Percentiles rank a stretch among this genome's conserved stretches.
These are phyloP conservation scores for Celoporthe dispersa DNA, from an alignment of 2,329 filamentous ascomycete species.

Conservation along the genomic window DNA sequence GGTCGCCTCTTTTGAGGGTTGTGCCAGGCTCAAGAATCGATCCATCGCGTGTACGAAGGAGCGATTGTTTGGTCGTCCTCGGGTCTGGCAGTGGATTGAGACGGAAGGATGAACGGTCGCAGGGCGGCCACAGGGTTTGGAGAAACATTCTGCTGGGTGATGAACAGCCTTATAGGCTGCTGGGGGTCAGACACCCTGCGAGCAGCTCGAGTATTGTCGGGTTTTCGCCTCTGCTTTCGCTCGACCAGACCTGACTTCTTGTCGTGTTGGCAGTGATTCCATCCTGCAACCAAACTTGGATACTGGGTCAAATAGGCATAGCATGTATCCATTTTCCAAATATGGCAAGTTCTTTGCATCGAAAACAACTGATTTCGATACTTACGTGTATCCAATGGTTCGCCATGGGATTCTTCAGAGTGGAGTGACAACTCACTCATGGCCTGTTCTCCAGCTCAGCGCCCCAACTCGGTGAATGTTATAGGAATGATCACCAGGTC, in stretches of 20 bases:
- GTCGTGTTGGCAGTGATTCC: neutral
- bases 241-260: neutral
- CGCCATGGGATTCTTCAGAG: neutral
- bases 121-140: neutral
- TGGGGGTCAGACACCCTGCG: neutral
- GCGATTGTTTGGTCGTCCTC: neutral
- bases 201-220: neutral
- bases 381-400: neutral
- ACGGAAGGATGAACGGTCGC: neutral
- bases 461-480: neutral
- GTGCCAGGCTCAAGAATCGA: no score
- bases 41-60: neutral
- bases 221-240: neutral
- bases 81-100: neutral
- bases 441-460: neutral
- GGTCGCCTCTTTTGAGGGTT: neutral
- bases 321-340: neutral
- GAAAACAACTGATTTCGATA: neutral
- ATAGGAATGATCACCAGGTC: neutral
- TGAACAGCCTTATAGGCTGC: neutral
- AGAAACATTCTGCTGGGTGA: neutral
- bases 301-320: neutral
- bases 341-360: neutral
- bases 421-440: neutral
- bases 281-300: neutral